Percentiles rank a stretch among this genome's conserved stretches.
These are phyloP conservation scores for Hymenotorrendiella dingleyae DNA, from an alignment of 2,329 filamentous ascomycete genomes.

Conservation along the genomic window DNA sequence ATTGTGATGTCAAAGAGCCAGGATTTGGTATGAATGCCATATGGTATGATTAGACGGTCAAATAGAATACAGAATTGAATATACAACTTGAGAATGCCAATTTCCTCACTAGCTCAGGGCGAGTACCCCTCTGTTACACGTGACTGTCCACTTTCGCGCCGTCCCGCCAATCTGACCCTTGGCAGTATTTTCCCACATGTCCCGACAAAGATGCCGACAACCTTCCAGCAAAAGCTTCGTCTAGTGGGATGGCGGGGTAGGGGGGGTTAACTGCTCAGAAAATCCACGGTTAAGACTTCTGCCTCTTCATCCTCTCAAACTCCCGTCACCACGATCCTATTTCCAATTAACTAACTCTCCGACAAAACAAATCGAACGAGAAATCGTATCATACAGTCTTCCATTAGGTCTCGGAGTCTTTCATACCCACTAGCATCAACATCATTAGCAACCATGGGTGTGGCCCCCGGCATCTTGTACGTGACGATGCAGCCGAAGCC, in stretches of 20 bases:
- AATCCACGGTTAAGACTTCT: slow-evolving; percentile 8
- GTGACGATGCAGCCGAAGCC: slow-evolving; percentile 78
- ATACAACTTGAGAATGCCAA: background rate
- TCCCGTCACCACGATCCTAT: background rate
- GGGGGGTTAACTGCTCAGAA: no score
- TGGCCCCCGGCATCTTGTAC: slow-evolving; percentile 63
- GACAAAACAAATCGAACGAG: background rate
- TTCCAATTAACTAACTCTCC: background rate
- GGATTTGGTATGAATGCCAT: slow-evolving; percentile 97
- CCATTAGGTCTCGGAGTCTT: no score
- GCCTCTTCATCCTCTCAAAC: slow-evolving; percentile 3
- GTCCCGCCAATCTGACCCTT: background rate
- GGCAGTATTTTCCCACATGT: background rate
- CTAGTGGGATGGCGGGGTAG: no score
- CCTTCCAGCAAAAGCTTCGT: background rate
- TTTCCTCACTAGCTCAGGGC: no score
- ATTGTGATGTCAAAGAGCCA: slow-evolving; percentile 73
- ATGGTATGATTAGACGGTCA: slow-evolving; percentile 69
- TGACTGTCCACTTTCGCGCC: background rate
- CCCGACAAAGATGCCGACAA: slow-evolving; percentile 4
- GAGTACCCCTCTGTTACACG: background rate
- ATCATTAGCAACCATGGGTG: slow-evolving; percentile 34
- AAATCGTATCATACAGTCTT: slow-evolving; percentile 7
- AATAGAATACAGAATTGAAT: slow-evolving; percentile 1
- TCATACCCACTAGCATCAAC: background rate